Evolutionary conservation across 2,329 filamentous ascomycete species (phyloP), one percentile per base, ranked within the genome.

Genomic region (Ascochyta pisi): DNA sequence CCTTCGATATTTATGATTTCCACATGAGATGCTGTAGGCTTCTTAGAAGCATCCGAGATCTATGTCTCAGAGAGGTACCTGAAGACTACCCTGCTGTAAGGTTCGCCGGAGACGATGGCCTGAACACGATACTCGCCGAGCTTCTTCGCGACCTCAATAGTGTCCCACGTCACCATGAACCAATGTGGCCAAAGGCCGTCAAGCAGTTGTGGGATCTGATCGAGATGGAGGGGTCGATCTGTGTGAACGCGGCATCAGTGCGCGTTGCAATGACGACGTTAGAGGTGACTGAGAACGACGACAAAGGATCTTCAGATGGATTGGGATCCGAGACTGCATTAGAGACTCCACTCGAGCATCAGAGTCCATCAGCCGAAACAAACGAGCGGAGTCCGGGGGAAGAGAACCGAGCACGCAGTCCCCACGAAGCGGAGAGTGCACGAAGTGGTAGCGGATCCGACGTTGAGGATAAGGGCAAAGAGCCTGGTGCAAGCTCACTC

Each of bases 1-100:
- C 15, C 13, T 63, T 63, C 34, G 38, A 61, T 38, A 44, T 53
- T 1, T 39, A 57, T 15, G 38, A 16, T 3, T 26, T 63, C 6
- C 35, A 54, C 29, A 6, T 42, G 15, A 42, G 26, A 7, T 61
- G 58, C 22, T 9, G 15, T 7, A n/a, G 27, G 10, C 40, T 63
- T 9, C 27, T 63, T 6, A 31, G 15, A 6, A 38, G 15, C 15
- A 54, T 63, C 22, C 58, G 60, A 10, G 24, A 34, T 5, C 15
- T 44, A 1, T 60, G 54, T 44, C 38, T 60, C 23, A 22, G 44
- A 19, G 26, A 50, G 16, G 50, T 57, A 31, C 60, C 60, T 1
- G 26, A 51, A 0, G 57, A 60, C 10, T 62, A 62, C 26, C 54
- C 57, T n/a, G 16, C 35, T 19, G 26, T 38, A 13, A 42, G 40